Evolutionary conservation across 129 eudicot species (phyloP).

Genomic region (Logfia minima): DNA sequence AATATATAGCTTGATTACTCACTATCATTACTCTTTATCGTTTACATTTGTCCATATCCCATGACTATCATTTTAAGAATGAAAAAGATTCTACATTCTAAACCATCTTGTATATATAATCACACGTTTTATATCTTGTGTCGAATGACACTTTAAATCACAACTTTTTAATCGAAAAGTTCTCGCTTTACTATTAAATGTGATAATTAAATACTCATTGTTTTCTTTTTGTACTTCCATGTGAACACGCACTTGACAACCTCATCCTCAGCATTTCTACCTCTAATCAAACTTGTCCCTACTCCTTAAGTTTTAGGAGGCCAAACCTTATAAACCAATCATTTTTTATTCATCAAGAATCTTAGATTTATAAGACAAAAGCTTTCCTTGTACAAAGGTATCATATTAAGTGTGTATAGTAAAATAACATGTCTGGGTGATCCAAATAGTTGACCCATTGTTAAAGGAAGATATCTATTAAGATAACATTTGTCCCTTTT

Average conservation of each 20-base stretch:
- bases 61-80: too few relatives aligned
- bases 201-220: neutral
- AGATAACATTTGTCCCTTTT: too few relatives aligned
- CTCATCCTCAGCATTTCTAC: slow-evolving; percentile 2
- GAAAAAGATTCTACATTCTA: neutral
- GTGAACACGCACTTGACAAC: neutral
- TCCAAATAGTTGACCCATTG: too few relatives aligned
- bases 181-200: neutral
- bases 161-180: neutral
- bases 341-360: slow-evolving; percentile 18
- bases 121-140: neutral
- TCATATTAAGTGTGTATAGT: neutral
- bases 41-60: too few relatives aligned
- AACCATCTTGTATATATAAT: too few relatives aligned
- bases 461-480: too few relatives aligned
- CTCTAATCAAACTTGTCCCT: slow-evolving; percentile 27
- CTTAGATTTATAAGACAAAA: neutral
- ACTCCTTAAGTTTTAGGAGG: slow-evolving; percentile 17
- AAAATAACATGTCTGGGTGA: too few relatives aligned
- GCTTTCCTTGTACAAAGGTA: neutral
- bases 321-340: slow-evolving; percentile 32
- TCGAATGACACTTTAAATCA: neutral
- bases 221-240: neutral
- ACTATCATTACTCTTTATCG: too few relatives aligned
- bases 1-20: too few relatives aligned